Evolutionary conservation across 371 early-diverging fungal species (phyloP).

Genomic region (Mucor lusitanicus): DNA sequence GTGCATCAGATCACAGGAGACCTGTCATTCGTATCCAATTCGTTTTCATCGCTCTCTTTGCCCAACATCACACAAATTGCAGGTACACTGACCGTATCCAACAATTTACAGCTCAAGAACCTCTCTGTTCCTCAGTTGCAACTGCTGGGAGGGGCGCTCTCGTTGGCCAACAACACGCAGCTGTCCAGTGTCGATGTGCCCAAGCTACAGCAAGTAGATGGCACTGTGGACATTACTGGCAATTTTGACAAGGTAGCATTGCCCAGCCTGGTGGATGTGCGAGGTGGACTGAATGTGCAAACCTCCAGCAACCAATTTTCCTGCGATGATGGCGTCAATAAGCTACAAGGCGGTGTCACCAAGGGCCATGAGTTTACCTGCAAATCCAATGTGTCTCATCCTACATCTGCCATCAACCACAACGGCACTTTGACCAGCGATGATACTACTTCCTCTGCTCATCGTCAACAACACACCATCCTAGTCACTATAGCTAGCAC

Average conservation of each 20-base stretch:
- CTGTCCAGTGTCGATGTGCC: constrained; percentile 35
- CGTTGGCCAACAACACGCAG: constrained; percentile 47
- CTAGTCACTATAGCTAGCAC: neutral
- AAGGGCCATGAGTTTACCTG: constrained; percentile 46
- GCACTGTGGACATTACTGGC: constrained; percentile 54
- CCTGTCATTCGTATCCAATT: constrained; percentile 50
- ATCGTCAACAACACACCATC: neutral
- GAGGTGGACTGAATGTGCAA: constrained; percentile 47
- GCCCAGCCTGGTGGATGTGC: constrained; percentile 42
- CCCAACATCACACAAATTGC: constrained; percentile 38
- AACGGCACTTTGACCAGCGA: neutral
- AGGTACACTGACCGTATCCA: constrained; percentile 51
- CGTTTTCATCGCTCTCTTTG: constrained; percentile 31
- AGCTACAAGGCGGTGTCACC: constrained; percentile 40
- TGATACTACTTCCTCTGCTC: neutral
- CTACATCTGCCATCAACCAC: constrained; percentile 29
- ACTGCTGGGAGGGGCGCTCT: constrained; percentile 52
- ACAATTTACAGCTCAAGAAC: constrained; percentile 43
- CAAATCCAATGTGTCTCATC: constrained; percentile 34
- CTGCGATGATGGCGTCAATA: constrained; percentile 34
- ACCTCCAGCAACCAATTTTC: constrained; percentile 38
- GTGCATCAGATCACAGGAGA: constrained; percentile 43
- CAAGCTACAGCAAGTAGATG: constrained; percentile 48
- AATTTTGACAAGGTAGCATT: constrained; percentile 43
- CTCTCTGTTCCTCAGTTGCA: constrained; percentile 44